Percentiles rank a stretch among this genome's conserved stretches.
phyloP scores from a whole-genome alignment of 495 filamentous ascomycete species.

The Penicillium tannophilum region DNA sequence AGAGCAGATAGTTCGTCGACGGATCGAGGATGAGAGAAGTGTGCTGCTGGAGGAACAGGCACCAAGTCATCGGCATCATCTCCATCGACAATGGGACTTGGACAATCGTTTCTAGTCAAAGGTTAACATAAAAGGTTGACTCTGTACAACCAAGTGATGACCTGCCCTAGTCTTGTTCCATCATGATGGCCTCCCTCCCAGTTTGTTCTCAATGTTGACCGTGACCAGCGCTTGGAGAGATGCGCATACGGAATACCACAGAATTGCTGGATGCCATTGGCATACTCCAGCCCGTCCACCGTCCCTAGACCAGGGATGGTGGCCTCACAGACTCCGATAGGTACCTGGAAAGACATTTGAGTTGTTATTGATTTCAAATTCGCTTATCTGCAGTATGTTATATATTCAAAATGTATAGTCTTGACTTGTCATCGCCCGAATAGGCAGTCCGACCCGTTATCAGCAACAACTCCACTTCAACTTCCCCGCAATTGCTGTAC shows the following conservation, averaged over 20 bases:
- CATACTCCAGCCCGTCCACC: conserved; percentile 10
- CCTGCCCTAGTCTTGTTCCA: conserved; percentile 13
- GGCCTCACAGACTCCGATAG: conserved; percentile 1
- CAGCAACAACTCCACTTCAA: conserved; percentile 11
- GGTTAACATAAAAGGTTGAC: neutral
- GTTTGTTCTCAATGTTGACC: conserved; percentile 4
- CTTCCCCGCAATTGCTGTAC: conserved; percentile 19
- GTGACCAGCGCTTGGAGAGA: conserved; percentile 13
- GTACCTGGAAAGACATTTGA: conserved; percentile 13
- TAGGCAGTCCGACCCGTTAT: conserved; percentile 27
- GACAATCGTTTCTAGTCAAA: conserved; percentile 13
- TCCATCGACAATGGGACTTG: conserved; percentile 6
- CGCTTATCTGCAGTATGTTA: too few relatives aligned
- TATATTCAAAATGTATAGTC: neutral
- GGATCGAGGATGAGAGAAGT: neutral
- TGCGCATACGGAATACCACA: conserved; percentile 17
- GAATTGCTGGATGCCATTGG: conserved; percentile 17
- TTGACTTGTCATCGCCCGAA: conserved; percentile 8
- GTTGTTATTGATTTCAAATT: neutral
- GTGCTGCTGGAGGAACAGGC: conserved; percentile 10
- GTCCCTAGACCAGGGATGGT: conserved; percentile 12
- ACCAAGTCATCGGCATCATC: conserved; percentile 6
- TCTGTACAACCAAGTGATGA: neutral
- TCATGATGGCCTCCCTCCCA: conserved; percentile 10
- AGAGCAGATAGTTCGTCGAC: conserved; percentile 11